These are phyloP conservation scores for Suillus hirtellus DNA, from an alignment of 768 basidiomycete genomes.

Conservation along the genomic window DNA sequence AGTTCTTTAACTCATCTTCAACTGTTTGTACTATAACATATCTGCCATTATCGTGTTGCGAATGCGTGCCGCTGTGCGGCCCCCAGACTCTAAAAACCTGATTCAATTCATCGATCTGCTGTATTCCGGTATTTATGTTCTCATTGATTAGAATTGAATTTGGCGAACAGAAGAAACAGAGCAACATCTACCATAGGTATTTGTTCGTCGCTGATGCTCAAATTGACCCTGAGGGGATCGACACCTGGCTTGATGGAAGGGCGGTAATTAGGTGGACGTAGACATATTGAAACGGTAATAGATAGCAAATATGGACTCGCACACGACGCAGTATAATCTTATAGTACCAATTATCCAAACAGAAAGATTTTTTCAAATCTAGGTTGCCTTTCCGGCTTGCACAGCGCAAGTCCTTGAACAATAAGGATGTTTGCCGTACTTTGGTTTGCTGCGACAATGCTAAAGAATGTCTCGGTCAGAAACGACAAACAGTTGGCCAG, in stretches of 20 bases:
- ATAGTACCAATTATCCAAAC: neutral
- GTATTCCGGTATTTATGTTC: neutral
- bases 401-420: conserved; percentile 35
- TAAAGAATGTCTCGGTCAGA: conserved; percentile 17
- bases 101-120: neutral
- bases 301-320: neutral
- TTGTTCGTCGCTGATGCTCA: neutral
- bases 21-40: neutral
- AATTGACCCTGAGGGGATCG: neutral
- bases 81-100: neutral
- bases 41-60: neutral
- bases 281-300: neutral
- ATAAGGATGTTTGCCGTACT: conserved; percentile 35
- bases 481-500: neutral
- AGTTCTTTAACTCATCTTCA: neutral
- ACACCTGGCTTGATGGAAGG: neutral
- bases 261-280: neutral
- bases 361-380: neutral
- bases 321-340: conserved; percentile 2
- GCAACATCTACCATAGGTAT: neutral
- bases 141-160: neutral
- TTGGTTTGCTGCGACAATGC: conserved; percentile 33
- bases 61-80: neutral
- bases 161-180: neutral
- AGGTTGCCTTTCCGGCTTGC: conserved; percentile 12